Conservation (phyloP, 768 basidiomycete species). For the Tricholoma flavovirens region DNA sequence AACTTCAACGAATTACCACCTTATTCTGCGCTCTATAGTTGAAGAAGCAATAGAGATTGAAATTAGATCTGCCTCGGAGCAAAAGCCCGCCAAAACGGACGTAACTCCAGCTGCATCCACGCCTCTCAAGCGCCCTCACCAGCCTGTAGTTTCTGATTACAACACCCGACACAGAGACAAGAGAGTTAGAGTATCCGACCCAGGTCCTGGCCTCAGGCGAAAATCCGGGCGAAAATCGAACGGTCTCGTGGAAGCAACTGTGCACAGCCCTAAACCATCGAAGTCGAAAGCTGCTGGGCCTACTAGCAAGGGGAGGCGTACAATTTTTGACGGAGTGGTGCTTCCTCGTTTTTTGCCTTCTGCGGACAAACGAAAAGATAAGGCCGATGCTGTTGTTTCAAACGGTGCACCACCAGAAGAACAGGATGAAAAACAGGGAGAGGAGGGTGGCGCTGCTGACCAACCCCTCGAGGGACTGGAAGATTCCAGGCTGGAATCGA, state of each 20-base stretch:
- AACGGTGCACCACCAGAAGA: background rate
- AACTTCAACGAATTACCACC: background rate
- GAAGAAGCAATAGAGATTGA: conserved; percentile 7
- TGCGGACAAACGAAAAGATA: conserved; percentile 8
- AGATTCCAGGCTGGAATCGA: conserved; percentile 11
- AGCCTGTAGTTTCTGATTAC: conserved; percentile 15
- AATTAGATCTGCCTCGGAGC: conserved; percentile 1
- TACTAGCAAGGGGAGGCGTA: conserved; percentile 1
- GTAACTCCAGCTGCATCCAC: background rate
- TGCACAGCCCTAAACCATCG: background rate
- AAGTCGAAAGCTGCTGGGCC: background rate
- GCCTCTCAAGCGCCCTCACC: conserved; percentile 1
- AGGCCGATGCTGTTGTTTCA: background rate
- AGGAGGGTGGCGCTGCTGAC: conserved; percentile 6
- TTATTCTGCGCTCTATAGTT: conserved; percentile 5
- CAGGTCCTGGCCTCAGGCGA: conserved; percentile 6
- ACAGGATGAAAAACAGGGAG: conserved; percentile 1
- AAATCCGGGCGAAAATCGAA: background rate
- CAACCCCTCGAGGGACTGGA: conserved; percentile 5
- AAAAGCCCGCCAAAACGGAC: background rate
- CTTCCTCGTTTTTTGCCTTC: background rate
- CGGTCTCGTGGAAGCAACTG: background rate
- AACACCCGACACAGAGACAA: conserved; percentile 14
- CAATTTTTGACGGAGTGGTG: conserved; percentile 17
- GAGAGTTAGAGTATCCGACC: conserved; percentile 12